Conservation (phyloP, 2,329 filamentous ascomycete species). For the Cladophialophora carrionii region DNA sequence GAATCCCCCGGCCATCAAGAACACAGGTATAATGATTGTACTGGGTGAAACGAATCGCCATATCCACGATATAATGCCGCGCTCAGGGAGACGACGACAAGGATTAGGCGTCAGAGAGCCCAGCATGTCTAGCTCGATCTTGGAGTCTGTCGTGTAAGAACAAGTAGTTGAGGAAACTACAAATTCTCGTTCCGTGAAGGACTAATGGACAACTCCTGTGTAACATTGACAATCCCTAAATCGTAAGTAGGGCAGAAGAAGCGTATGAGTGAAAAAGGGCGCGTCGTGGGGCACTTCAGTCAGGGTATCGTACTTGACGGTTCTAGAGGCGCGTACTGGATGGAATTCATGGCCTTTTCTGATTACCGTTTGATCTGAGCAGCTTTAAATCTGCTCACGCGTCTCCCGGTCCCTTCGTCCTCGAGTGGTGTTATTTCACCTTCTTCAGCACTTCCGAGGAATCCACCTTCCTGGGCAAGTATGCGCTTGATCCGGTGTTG, state of each 20-base stretch:
- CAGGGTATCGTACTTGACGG: background rate
- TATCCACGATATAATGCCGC: constrained; percentile 32
- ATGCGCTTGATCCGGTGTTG: constrained; percentile 81
- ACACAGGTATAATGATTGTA: constrained; percentile 36
- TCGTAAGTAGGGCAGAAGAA: background rate
- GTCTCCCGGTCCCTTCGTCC: constrained; percentile 60
- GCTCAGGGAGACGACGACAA: background rate
- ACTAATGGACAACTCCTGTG: constrained; percentile 20
- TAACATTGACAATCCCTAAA: background rate
- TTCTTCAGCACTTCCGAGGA: constrained; percentile 62
- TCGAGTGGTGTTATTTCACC: constrained; percentile 60
- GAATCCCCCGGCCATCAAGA: background rate
- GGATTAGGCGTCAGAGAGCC: constrained; percentile 47
- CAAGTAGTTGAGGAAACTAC: constrained; percentile 35
- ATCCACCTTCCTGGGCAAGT: constrained; percentile 79
- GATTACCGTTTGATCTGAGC: constrained; percentile 45
- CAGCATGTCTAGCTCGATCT: constrained; percentile 39
- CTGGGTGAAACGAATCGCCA: constrained; percentile 48
- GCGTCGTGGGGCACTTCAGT: background rate
- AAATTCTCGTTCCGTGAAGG: constrained; percentile 23
- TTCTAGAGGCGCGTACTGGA: background rate
- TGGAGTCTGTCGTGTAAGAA: constrained; percentile 38
- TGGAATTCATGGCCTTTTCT: background rate
- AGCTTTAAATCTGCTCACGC: constrained; percentile 56
- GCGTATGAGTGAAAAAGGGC: background rate